These are phyloP conservation scores for Fraxinus quadrangulata DNA, from an alignment of 257 asterid genomes.

Conservation along the genomic window DNA sequence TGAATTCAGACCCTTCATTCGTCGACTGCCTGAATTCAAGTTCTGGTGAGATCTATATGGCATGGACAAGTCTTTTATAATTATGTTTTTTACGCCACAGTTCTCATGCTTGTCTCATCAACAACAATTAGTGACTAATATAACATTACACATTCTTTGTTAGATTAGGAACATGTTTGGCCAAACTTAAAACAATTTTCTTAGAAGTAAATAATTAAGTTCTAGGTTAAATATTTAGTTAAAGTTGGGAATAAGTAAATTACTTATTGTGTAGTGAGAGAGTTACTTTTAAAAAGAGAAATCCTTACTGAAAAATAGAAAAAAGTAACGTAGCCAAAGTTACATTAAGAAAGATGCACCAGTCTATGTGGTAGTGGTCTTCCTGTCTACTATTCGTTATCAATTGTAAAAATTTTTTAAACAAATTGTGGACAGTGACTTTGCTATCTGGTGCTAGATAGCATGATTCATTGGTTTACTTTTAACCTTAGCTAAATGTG, in stretches of 20 bases:
- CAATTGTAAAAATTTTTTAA: too few relatives aligned
- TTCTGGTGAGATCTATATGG: conserved; percentile 54
- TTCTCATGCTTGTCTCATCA: neutral
- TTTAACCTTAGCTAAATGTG: neutral
- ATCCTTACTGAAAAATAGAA: neutral
- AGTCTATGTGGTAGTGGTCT: too few relatives aligned
- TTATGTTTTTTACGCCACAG: neutral
- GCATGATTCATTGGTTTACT: too few relatives aligned
- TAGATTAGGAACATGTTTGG: neutral
- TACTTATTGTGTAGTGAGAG: neutral
- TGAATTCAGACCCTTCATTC: conserved; percentile 58
- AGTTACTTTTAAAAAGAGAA: neutral
- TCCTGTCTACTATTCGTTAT: too few relatives aligned
- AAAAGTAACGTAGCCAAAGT: neutral
- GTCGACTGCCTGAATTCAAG: conserved; percentile 63
- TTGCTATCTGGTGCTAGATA: too few relatives aligned
- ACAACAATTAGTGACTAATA: neutral
- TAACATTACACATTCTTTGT: conserved; percentile 4
- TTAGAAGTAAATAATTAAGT: neutral
- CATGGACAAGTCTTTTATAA: conserved; percentile 1
- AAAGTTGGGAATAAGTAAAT: neutral
- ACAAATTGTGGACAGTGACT: too few relatives aligned
- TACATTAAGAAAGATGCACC: too few relatives aligned
- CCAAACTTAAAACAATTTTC: neutral
- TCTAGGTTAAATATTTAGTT: neutral